A percentile compares a stretch with the other conserved stretches of the same genome.
Conservation (phyloP, 768 basidiomycete species). For the Pholiota microspora region DNA sequence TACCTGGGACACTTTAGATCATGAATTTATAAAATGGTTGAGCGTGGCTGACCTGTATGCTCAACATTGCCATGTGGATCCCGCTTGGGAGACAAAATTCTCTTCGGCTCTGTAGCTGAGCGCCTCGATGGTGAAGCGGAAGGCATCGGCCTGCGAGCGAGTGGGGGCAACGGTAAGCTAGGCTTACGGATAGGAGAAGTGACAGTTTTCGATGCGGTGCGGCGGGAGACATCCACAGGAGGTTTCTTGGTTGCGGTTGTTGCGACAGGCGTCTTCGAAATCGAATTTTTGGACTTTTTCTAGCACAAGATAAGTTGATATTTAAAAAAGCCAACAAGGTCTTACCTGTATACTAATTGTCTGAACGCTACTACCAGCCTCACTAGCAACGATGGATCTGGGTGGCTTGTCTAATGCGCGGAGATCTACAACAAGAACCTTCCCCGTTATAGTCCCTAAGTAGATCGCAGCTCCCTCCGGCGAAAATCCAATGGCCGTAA, state of each 20-base stretch:
- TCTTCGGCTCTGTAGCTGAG: conserved; percentile 19
- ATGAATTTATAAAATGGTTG: neutral
- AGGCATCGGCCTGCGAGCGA: conserved; percentile 23
- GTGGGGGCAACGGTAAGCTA: conserved; percentile 18
- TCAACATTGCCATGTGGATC: conserved; percentile 38
- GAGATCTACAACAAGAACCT: conserved; percentile 60
- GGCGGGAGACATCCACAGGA: conserved; percentile 14
- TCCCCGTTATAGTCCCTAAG: conserved; percentile 62
- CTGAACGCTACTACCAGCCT: conserved; percentile 43
- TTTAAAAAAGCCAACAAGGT: neutral
- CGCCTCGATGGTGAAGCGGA: conserved; percentile 6
- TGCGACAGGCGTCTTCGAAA: conserved; percentile 10
- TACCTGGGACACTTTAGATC: conserved; percentile 14
- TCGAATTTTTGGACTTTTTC: conserved; percentile 17
- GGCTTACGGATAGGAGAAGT: conserved; percentile 22
- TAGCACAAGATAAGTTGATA: conserved; percentile 1
- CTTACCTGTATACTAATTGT: conserved; percentile 57
- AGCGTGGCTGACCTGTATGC: conserved; percentile 26
- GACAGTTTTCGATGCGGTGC: conserved; percentile 16
- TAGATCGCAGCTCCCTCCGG: conserved; percentile 67
- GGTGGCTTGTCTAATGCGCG: conserved; percentile 67
- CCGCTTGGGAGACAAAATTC: conserved; percentile 36
- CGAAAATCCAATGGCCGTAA: conserved; percentile 68
- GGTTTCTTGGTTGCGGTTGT: conserved; percentile 8
- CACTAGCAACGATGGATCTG: conserved; percentile 49